Evolutionary conservation across 23 red algal genomes (phyloP).

Genomic region (Chondrus crispus): DNA sequence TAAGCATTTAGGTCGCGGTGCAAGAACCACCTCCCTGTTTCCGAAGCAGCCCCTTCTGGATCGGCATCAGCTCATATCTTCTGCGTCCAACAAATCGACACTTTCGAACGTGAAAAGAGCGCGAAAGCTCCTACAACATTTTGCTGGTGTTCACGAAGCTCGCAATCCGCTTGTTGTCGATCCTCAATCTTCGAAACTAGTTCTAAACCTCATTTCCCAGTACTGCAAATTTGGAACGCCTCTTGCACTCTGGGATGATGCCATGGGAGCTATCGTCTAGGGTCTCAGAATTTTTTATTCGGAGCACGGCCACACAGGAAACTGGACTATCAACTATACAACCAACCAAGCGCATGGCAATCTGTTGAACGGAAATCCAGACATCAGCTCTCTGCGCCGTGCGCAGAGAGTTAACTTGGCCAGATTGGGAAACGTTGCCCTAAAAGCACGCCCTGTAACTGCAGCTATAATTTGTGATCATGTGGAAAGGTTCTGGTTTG

Average conservation of each 20-base stretch:
- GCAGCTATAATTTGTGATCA: slow-evolving; percentile 6
- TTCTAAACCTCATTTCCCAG: background rate
- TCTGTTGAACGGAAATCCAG: background rate
- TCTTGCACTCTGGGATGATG: background rate
- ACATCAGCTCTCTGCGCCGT: background rate
- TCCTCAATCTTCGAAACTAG: background rate
- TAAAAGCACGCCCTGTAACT: background rate
- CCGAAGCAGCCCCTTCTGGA: too few relatives aligned
- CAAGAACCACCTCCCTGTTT: too few relatives aligned
- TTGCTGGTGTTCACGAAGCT: background rate
- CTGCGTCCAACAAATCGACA: background rate
- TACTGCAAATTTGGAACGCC: background rate
- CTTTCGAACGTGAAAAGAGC: background rate
- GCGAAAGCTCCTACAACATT: background rate
- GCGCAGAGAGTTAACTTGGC: background rate
- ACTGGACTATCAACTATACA: background rate
- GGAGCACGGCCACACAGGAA: background rate
- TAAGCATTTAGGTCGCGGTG: too few relatives aligned
- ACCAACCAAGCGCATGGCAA: background rate
- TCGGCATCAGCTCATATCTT: background rate
- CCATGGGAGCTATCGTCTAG: background rate
- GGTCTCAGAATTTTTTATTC: background rate
- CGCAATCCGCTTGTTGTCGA: background rate
- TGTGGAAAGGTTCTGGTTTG: slow-evolving; percentile 22
- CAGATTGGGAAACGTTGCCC: background rate